Conservation (phyloP, 2,329 filamentous ascomycete species). For the Penicillium paneum region DNA sequence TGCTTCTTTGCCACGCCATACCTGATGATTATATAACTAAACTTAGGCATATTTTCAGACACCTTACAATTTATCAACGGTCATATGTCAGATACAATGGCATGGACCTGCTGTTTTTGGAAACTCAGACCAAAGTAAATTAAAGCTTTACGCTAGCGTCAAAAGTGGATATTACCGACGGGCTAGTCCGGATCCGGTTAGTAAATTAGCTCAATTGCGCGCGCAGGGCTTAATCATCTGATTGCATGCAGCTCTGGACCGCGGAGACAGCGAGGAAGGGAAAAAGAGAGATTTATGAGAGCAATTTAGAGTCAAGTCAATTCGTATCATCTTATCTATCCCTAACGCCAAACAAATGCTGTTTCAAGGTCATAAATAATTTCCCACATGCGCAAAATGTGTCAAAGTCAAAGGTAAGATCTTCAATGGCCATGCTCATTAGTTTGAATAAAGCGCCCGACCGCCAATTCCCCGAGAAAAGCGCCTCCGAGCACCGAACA, state of each 20-base stretch:
- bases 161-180: background rate
- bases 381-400: background rate
- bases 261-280: background rate
- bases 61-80: too few species aligned
- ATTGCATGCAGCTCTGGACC: background rate
- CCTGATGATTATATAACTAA: too few species aligned
- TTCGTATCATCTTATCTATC: background rate
- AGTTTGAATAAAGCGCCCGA: slow-evolving; percentile 64
- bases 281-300: background rate
- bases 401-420: background rate
- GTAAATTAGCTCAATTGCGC: slow-evolving; percentile 8
- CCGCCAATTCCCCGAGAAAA: slow-evolving; percentile 79
- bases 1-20: background rate
- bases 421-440: slow-evolving; percentile 30
- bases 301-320: background rate
- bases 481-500: slow-evolving; percentile 72
- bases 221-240: background rate
- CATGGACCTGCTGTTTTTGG: background rate
- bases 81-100: background rate
- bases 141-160: background rate
- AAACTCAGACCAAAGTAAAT: background rate
- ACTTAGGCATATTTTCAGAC: rapidly evolving
- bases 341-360: background rate
- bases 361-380: background rate
- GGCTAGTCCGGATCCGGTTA: background rate